Evolutionary conservation across 163 green algal genomes (phyloP), one percentile per base, ranked within the genome.

Genomic region (Coccomyxa subellipsoidea): DNA sequence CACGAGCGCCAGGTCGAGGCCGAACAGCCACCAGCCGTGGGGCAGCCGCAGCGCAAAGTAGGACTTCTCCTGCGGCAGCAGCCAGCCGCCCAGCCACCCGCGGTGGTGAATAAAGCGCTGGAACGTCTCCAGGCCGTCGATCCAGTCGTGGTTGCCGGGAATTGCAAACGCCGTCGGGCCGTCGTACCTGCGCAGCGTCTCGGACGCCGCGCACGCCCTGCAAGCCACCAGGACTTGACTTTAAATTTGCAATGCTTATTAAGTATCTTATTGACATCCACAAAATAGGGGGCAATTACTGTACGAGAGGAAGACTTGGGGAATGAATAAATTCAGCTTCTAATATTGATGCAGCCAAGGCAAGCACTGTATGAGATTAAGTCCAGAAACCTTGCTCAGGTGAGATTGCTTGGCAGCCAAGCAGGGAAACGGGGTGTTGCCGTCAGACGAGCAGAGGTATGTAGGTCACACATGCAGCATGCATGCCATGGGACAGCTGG

Each of bases 81-180:
- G 87, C 94, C 94, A 98, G 32, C 94, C 94, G 1, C 94, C 94
- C 38, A 97, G 84, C 94, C 94, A 98, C 18, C 94, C 93, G 69
- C 87, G 88, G 81, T 93, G 87, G 78, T 90, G 85, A 27, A 96
- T 90, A 82, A 94, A 85, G 15, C 88, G 84, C 71, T 90, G 89
- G 84, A 93, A 97, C 4, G 90, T 94, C 80, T 97, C 92, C 82
- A 98, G 83, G 0, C 94, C 94, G 80, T 97, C 94, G 76, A 95
- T 93, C 92, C 92, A 95, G 89, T 96, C 93, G 77, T 97, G 93
- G 87, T 97, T 97, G 38, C 94, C 94, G 0, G 94, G 94, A 38
- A 98, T 95, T 39, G 93, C 91, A 85, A 98, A 97, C 77, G 80
- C 85, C 38, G 88, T 89, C 25, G 94, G 94, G 0, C 94, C 94